phyloP scores from a whole-genome alignment of 139 green algal genomes.

The Chlamydomonas eustigma region DNA sequence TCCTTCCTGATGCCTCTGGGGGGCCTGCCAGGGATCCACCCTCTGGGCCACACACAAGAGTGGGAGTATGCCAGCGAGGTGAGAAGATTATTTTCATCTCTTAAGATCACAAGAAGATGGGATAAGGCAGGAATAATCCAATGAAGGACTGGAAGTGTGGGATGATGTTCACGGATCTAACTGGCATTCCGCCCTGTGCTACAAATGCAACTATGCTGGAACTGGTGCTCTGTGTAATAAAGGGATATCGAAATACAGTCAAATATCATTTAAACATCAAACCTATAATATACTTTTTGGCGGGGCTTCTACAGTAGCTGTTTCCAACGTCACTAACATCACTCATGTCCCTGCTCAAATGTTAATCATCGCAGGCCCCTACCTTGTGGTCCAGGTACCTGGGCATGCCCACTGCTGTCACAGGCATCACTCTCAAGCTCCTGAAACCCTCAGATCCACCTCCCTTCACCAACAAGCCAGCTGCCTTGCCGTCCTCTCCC shows the following conservation, averaged over 20 bases:
- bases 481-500: background rate
- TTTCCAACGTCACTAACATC: no score
- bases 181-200: background rate
- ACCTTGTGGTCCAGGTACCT: background rate
- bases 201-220: background rate
- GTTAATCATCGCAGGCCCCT: background rate
- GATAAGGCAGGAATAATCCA: no score
- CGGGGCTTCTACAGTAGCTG: no score
- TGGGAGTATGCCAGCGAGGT: background rate
- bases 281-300: background rate
- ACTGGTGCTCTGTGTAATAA: background rate
- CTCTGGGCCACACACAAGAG: background rate
- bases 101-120: no score
- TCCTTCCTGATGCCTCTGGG: background rate
- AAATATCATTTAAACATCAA: background rate
- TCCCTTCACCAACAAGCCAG: background rate
- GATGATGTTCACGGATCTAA: background rate
- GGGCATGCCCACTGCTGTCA: background rate
- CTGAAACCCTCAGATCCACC: background rate
- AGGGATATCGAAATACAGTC: background rate
- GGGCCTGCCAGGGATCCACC: background rate
- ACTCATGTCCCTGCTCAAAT: no score
- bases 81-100: background rate
- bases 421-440: background rate
- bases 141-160: no score